These are phyloP conservation scores for Tolypocladium paradoxum DNA, from an alignment of 2,329 filamentous ascomycete species.

Conservation along the genomic window DNA sequence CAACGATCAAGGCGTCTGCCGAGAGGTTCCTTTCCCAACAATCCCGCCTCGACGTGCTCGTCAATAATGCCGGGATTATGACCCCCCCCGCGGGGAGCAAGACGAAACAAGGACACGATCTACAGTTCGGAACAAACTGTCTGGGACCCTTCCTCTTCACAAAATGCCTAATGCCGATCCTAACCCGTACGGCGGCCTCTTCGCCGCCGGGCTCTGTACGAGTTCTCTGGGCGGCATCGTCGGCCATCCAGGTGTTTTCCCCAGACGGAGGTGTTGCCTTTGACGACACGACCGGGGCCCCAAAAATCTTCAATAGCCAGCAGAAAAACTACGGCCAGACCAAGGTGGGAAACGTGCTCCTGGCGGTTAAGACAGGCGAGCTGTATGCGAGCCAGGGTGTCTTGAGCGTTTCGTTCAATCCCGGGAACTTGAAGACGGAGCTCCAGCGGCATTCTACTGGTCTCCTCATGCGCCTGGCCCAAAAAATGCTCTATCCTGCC, in stretches of 20 bases:
- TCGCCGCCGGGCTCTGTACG: not conserved
- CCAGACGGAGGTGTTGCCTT: not conserved
- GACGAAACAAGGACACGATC: not conserved
- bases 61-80: not conserved
- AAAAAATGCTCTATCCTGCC: not conserved
- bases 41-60: not conserved
- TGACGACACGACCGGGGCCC: not conserved
- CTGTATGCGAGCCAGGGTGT: not conserved
- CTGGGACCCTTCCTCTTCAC: not conserved
- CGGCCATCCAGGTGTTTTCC: not conserved
- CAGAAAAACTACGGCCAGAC: not conserved
- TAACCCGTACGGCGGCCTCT: not conserved
- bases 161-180: not conserved
- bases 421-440: not conserved
- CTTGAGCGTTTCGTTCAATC: not conserved
- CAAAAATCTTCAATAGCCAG: not conserved
- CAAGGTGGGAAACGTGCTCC: not conserved
- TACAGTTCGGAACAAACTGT: not conserved
- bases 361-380: not conserved
- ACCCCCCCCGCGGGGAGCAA: not conserved
- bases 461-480: not conserved
- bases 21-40: not conserved
- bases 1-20: not conserved
- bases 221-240: not conserved
- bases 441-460: not conserved